Evolutionary conservation across 805 yeast species (phyloP).

Genomic region (Saturnispora ahearnii): DNA sequence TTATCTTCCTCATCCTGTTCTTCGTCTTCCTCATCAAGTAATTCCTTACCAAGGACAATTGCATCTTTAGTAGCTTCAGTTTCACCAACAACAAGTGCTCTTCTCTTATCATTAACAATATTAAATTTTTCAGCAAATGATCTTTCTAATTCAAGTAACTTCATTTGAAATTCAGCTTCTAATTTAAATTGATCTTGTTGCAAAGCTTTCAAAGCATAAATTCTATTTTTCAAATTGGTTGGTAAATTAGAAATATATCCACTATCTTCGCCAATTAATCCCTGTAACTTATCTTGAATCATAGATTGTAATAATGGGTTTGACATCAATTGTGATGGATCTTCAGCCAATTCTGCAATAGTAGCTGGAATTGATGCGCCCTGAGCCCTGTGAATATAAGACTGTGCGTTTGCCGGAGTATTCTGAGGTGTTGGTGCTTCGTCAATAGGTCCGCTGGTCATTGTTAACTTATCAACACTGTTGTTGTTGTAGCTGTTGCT

Average conservation of each 20-base stretch:
- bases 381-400: slow-evolving; percentile 50
- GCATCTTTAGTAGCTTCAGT: slow-evolving; percentile 69
- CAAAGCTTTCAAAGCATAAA: slow-evolving; percentile 71
- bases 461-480: too few species aligned
- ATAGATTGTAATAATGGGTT: slow-evolving; percentile 76
- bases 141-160: slow-evolving; percentile 77
- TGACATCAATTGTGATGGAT: slow-evolving; percentile 36
- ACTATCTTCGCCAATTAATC: slow-evolving; percentile 74
- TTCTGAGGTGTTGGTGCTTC: slow-evolving; percentile 97
- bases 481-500: too few species aligned
- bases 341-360: slow-evolving; percentile 57
- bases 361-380: slow-evolving; percentile 58
- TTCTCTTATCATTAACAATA: slow-evolving; percentile 70
- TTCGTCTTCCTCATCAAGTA: slow-evolving; percentile 34
- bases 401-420: slow-evolving; percentile 84
- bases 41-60: slow-evolving; percentile 37
- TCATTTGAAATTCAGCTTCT: slow-evolving; percentile 88
- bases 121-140: slow-evolving; percentile 62
- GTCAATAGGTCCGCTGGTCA: slow-evolving; percentile 5
- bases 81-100: slow-evolving; percentile 60
- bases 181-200: slow-evolving; percentile 72
- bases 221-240: slow-evolving; percentile 59
- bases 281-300: slow-evolving; percentile 83
- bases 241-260: slow-evolving; percentile 81
- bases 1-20: slow-evolving; percentile 33